These are phyloP conservation scores for Calocybe cyanea DNA, from an alignment of 768 basidiomycete genomes.

Conservation along the genomic window DNA sequence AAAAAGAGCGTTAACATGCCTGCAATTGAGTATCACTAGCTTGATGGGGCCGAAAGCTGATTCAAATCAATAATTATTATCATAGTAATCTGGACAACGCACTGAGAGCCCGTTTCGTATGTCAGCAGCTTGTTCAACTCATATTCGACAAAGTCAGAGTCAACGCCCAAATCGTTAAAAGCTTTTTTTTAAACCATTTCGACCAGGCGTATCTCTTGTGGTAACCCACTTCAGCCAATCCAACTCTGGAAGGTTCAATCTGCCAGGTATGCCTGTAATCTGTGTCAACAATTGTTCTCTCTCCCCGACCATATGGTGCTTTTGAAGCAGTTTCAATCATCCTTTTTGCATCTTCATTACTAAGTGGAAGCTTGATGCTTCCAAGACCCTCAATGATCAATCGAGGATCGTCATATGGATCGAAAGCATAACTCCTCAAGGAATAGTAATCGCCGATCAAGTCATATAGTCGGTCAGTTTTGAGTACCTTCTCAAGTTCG, in stretches of 20 bases:
- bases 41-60: slow-evolving; percentile 41
- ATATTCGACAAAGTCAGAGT: slow-evolving; percentile 22
- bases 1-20: background rate
- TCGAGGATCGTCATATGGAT: too few species aligned
- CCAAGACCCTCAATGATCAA: too few species aligned
- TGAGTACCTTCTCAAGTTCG: too few species aligned
- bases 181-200: slow-evolving; percentile 26
- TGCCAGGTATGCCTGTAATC: background rate
- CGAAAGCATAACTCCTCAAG: too few species aligned
- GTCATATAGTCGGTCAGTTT: too few species aligned
- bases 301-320: background rate
- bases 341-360: too few species aligned
- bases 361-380: too few species aligned
- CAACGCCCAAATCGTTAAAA: slow-evolving; percentile 34
- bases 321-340: background rate
- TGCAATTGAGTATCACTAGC: slow-evolving; percentile 30
- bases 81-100: slow-evolving; percentile 15
- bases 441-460: too few species aligned
- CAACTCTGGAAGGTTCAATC: slow-evolving; percentile 30
- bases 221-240: too few species aligned
- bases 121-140: slow-evolving; percentile 46
- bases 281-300: background rate
- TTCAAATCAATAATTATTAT: slow-evolving; percentile 1
- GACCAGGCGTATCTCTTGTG: too few species aligned
- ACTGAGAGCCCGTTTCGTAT: slow-evolving; percentile 49